Conservation (phyloP, 192 early-diverging fungal genomes). For the Phlyctochytrium planicorne region DNA sequence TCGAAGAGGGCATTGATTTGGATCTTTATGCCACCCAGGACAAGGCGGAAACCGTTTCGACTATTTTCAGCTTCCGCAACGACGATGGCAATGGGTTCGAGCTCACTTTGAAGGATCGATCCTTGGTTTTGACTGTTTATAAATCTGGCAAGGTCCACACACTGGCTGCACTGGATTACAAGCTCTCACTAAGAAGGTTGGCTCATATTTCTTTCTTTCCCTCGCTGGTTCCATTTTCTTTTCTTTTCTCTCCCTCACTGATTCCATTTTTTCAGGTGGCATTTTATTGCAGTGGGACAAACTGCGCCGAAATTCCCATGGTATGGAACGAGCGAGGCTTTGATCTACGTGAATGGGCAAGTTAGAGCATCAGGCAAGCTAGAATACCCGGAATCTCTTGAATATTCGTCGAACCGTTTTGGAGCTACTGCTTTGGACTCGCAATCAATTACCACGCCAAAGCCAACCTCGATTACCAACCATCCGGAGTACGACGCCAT, state of each 20-base stretch:
- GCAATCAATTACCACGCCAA: background rate
- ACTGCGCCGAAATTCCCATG: conserved; percentile 36
- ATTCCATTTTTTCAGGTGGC: conserved; percentile 27
- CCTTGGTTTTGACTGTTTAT: conserved; percentile 13
- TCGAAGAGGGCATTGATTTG: conserved; percentile 20
- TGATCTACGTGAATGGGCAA: conserved; percentile 33
- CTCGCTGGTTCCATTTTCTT: conserved; percentile 3
- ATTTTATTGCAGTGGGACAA: conserved; percentile 37
- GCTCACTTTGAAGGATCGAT: conserved; percentile 11
- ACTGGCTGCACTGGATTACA: conserved; percentile 8
- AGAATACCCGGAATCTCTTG: conserved; percentile 32
- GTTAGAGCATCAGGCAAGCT: conserved; percentile 27
- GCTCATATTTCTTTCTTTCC: background rate
- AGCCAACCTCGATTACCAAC: too few relatives aligned
- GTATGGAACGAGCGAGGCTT: conserved; percentile 20
- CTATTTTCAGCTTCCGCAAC: conserved; percentile 14
- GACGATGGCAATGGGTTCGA: conserved; percentile 29
- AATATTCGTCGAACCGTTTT: conserved; percentile 23
- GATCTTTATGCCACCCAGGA: background rate
- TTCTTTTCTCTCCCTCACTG: conserved; percentile 1
- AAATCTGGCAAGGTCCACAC: conserved; percentile 11
- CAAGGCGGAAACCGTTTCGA: background rate
- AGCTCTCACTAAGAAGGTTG: conserved; percentile 13
- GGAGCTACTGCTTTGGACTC: conserved; percentile 10
- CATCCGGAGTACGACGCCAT: conserved; percentile 10